Evolutionary conservation across 2,329 filamentous ascomycete species (phyloP).

Genomic region (Fusarium subtropicale): DNA sequence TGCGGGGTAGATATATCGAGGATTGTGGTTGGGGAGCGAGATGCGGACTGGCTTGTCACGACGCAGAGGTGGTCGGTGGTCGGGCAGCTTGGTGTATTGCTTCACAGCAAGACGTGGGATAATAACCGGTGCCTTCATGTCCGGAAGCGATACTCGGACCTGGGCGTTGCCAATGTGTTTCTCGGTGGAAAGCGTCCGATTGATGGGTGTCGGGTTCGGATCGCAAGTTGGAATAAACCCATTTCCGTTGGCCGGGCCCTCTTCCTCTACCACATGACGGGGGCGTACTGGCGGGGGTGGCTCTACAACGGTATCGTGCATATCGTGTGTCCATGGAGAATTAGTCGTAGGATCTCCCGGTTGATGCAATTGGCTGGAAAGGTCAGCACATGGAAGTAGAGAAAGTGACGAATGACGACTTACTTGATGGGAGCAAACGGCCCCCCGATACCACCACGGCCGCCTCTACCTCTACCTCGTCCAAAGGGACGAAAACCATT

Average conservation of each 20-base stretch:
- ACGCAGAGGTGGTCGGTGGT: conserved; percentile 92
- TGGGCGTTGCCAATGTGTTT: conserved; percentile 86
- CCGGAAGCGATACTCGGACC: conserved; percentile 82
- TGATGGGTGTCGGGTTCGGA: conserved; percentile 73
- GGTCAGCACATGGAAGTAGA: conserved; percentile 44
- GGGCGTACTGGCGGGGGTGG: conserved; percentile 55
- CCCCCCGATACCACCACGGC: conserved; percentile 69
- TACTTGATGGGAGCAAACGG: conserved; percentile 73
- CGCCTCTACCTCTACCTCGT: conserved; percentile 72
- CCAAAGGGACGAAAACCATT: conserved; percentile 82
- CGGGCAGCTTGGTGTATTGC: conserved; percentile 92
- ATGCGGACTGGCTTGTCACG: conserved; percentile 97
- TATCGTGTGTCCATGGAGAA: conserved; percentile 91
- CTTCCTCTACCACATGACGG: conserved; percentile 57
- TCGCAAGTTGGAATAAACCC: conserved; percentile 67
- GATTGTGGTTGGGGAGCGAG: conserved; percentile 81
- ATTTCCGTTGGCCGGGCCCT: conserved; percentile 66
- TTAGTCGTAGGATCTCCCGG: conserved; percentile 73
- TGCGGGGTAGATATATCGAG: conserved; percentile 91
- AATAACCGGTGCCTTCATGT: conserved; percentile 76
- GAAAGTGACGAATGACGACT: conserved; percentile 50
- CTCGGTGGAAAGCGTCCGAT: conserved; percentile 84
- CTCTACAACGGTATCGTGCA: conserved; percentile 79
- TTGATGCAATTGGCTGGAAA: conserved; percentile 55
- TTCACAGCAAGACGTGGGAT: conserved; percentile 84